These are phyloP conservation scores for Naganishia cerealis DNA, from an alignment of 1,284 basidiomycete genomes.

Conservation along the genomic window DNA sequence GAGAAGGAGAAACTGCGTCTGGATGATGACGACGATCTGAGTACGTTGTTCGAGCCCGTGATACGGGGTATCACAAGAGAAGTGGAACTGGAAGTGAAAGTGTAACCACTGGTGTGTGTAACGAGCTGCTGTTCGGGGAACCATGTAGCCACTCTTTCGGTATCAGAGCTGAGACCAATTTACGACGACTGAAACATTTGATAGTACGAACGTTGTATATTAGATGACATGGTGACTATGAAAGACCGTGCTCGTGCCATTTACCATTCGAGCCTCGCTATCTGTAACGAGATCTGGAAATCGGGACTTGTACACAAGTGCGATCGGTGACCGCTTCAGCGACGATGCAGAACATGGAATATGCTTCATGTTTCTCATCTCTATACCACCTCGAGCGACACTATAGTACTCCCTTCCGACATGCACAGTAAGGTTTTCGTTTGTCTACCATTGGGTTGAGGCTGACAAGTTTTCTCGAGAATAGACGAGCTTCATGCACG, in stretches of 20 bases:
- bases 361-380: too few relatives aligned
- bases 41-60: conserved; percentile 73
- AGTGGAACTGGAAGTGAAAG: conserved; percentile 35
- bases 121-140: neutral
- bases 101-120: conserved; percentile 1
- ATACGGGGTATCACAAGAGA: conserved; percentile 30
- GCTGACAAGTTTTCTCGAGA: neutral
- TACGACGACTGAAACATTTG: neutral
- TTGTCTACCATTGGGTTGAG: neutral
- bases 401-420: neutral
- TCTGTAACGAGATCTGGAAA: too few relatives aligned
- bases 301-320: too few relatives aligned
- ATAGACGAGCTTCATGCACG: neutral
- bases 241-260: neutral
- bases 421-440: neutral
- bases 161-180: neutral
- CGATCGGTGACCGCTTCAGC: too few relatives aligned
- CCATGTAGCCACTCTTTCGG: conserved; percentile 2
- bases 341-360: too few relatives aligned
- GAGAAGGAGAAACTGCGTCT: conserved; percentile 85
- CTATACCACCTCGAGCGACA: too few relatives aligned
- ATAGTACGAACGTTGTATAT: neutral
- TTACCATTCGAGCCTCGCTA: neutral
- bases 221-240: neutral
- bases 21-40: conserved; percentile 82